Evolutionary conservation across 129 eudicot genomes (phyloP), one percentile per base, ranked within the genome.

Genomic region (Ambrosia artemisiifolia): DNA sequence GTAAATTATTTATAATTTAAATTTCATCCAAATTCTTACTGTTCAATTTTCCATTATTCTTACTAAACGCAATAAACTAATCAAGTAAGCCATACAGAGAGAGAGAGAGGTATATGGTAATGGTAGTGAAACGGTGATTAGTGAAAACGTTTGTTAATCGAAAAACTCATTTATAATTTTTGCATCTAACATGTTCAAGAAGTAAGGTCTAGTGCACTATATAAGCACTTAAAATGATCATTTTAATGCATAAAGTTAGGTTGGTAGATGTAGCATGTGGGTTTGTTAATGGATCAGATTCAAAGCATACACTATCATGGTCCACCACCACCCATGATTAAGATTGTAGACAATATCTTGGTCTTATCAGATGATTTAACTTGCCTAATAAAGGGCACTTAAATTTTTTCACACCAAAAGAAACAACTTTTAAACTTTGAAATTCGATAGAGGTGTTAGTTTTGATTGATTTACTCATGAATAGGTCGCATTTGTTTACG

Each of bases 131-230:
- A n/a, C n/a, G n/a, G n/a, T n/a, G n/a, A n/a, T n/a, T n/a, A n/a
- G n/a, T n/a, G n/a, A n/a, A n/a, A n/a, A n/a, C n/a, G n/a, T n/a
- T n/a, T n/a, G n/a, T n/a, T n/a, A n/a, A n/a, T n/a, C n/a, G n/a
- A n/a, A n/a, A n/a, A 70, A 32, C 47, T 59, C 60, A 24, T 46
- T 36, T 59, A 38, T 61, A 46, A 60, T 63, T 20, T 77, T 38
- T 34, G 42, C 34, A 59, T 11, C 18, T 59, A 5, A 59, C 9
- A 20, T 28, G 13, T 2, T 19, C 13, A 54, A 10, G 10, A 40
- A 7, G 44, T 7, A 40, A 40, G 44, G 10, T 40, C 10, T 51
- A 1, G 11, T 51, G 30, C 56, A 4, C 60, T 35, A 14, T 32
- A 47, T 2, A 65, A 40, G 36, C 46, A 42, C 53, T 13, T 20